phyloP scores from a whole-genome alignment of 805 yeast genomes.

The Ogataea trehaloabstinens region DNA sequence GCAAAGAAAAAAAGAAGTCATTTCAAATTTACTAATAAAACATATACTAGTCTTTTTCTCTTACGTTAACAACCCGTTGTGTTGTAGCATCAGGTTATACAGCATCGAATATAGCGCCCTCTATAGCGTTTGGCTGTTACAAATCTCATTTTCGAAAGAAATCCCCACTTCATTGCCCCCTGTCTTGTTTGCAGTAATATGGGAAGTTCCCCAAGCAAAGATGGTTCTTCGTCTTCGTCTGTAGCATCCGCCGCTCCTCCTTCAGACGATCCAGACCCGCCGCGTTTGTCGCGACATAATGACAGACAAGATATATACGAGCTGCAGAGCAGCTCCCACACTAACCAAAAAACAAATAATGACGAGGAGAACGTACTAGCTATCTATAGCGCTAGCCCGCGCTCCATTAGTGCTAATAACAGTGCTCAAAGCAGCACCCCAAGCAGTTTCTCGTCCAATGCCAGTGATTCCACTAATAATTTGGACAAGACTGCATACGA shows the following conservation, averaged over 20 bases:
- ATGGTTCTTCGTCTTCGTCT: constrained; percentile 37
- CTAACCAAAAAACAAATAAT: constrained; percentile 10
- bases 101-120: too few species aligned
- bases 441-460: not conserved
- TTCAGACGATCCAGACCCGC: constrained; percentile 35
- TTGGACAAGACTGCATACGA: not conserved
- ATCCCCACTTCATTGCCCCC: too few species aligned
- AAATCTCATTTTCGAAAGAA: too few species aligned
- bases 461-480: constrained; percentile 1
- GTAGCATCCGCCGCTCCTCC: constrained; percentile 23
- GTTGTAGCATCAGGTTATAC: too few species aligned
- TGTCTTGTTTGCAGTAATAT: constrained; percentile 14
- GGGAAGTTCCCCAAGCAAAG: constrained; percentile 41
- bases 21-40: too few species aligned
- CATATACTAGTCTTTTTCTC: too few species aligned
- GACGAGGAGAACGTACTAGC: constrained; percentile 2
- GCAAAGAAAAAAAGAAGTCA: too few species aligned
- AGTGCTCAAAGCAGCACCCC: not conserved
- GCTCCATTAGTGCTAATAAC: not conserved
- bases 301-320: constrained; percentile 9
- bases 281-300: constrained; percentile 29
- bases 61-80: too few species aligned
- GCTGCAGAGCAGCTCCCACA: constrained; percentile 14
- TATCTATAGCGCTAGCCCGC: not conserved
- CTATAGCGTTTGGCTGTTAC: too few species aligned